Evolutionary conservation across 805 yeast genomes (phyloP).

Genomic region (Alloascoidea africana): DNA sequence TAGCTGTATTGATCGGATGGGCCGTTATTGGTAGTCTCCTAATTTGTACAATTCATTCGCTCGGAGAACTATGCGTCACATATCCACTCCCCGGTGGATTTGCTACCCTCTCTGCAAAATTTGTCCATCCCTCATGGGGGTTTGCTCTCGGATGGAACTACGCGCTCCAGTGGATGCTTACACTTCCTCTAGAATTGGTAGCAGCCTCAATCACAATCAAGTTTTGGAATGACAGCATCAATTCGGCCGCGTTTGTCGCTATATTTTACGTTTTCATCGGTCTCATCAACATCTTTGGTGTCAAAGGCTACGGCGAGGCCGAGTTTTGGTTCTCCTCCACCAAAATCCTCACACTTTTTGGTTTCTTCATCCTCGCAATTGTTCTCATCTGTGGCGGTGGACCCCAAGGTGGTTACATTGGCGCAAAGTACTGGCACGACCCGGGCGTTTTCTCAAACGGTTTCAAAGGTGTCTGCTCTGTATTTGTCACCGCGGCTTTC

Average conservation of each 20-base stretch:
- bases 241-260: constrained; percentile 37
- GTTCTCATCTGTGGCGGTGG: constrained; percentile 63
- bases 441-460: constrained; percentile 49
- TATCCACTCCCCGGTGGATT: constrained; percentile 54
- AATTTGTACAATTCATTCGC: constrained; percentile 47
- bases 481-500: constrained; percentile 50
- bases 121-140: constrained; percentile 51
- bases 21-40: constrained; percentile 57
- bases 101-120: constrained; percentile 47
- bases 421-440: constrained; percentile 52
- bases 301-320: constrained; percentile 27
- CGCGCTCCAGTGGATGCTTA: constrained; percentile 35
- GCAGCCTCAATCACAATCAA: constrained; percentile 41
- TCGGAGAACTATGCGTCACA: constrained; percentile 57
- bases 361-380: constrained; percentile 48
- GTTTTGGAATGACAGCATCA: constrained; percentile 31
- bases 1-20: constrained; percentile 41
- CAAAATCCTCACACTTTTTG: constrained; percentile 51
- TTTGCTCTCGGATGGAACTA: constrained; percentile 56
- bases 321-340: constrained; percentile 44
- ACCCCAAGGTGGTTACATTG: constrained; percentile 57
- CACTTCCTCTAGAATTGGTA: constrained; percentile 49
- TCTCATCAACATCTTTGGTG: constrained; percentile 28
- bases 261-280: constrained; percentile 29
- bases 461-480: constrained; percentile 34